Evolutionary conservation across 768 basidiomycete genomes (phyloP).

Genomic region (Neoboletus subvelutipes): DNA sequence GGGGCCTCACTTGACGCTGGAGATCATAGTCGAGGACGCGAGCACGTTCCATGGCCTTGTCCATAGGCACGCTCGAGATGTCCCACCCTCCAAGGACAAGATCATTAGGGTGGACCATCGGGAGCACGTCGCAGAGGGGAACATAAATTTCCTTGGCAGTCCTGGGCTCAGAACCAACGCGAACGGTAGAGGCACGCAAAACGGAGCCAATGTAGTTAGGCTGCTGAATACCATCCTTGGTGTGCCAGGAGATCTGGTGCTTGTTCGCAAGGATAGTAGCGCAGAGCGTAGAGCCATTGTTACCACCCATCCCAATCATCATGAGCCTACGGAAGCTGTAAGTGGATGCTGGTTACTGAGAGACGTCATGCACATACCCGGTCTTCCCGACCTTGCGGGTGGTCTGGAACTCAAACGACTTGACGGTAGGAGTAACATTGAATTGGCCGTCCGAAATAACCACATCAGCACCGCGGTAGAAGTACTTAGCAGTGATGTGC

Average conservation of each 20-base stretch:
- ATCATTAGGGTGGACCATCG: constrained; percentile 98
- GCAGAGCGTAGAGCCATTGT: constrained; percentile 93
- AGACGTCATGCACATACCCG: constrained; percentile 58
- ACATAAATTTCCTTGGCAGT: constrained; percentile 90
- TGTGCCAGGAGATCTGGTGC: constrained; percentile 92
- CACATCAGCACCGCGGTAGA: constrained; percentile 76
- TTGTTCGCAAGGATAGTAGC: constrained; percentile 96
- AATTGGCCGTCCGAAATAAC: constrained; percentile 71
- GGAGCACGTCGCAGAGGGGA: constrained; percentile 91
- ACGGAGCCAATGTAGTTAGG: constrained; percentile 99
- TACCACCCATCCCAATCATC: constrained; percentile 96
- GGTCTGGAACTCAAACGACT: constrained; percentile 90
- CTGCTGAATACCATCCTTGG: constrained; percentile 86
- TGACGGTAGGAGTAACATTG: constrained; percentile 74
- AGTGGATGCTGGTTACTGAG: constrained; percentile 7
- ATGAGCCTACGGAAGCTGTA: constrained; percentile 37
- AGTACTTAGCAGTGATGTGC: constrained; percentile 78
- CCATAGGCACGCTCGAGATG: constrained; percentile 81
- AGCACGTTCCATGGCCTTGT: constrained; percentile 91
- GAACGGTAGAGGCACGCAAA: constrained; percentile 92
- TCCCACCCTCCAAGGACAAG: constrained; percentile 99
- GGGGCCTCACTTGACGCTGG: constrained; percentile 89
- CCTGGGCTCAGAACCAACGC: constrained; percentile 77
- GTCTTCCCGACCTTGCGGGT: constrained; percentile 82
- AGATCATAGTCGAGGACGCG: constrained; percentile 95